phyloP scores from a whole-genome alignment of 2,329 filamentous ascomycete genomes.

The Fusarium coffeatum region DNA sequence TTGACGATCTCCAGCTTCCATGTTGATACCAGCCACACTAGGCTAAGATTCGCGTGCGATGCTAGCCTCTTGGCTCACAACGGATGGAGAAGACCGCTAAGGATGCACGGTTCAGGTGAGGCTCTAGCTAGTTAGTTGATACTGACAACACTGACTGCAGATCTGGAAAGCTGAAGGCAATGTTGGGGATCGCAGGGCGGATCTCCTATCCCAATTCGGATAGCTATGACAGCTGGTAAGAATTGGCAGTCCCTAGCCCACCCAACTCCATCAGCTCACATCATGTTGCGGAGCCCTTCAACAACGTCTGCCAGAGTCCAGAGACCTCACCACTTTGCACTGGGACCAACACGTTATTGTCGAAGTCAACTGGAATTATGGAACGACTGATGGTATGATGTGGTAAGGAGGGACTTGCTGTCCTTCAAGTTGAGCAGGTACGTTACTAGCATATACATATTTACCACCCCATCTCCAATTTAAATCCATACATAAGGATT shows the following conservation, averaged over 20 bases:
- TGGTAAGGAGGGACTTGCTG: background rate
- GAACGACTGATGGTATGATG: background rate
- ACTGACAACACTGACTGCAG: background rate
- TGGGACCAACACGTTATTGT: background rate
- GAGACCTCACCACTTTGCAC: background rate
- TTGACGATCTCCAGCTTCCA: no score
- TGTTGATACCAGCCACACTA: no score
- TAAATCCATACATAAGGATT: background rate
- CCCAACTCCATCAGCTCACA: background rate
- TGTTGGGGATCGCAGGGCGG: background rate
- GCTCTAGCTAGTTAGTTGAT: background rate
- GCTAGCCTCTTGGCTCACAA: background rate
- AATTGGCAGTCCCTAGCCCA: background rate
- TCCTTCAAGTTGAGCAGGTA: background rate
- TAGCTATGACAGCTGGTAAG: background rate
- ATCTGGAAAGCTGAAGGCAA: background rate
- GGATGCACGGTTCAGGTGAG: slow-evolving; percentile 1
- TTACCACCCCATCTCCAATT: background rate
- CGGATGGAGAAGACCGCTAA: background rate
- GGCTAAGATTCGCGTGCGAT: background rate
- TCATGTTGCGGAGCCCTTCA: background rate
- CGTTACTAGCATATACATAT: background rate
- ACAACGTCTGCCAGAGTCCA: background rate
- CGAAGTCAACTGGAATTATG: no score
- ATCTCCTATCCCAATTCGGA: no score